phyloP scores from a whole-genome alignment of 164 flowering plant genomes.

The Vitis cinerea region DNA sequence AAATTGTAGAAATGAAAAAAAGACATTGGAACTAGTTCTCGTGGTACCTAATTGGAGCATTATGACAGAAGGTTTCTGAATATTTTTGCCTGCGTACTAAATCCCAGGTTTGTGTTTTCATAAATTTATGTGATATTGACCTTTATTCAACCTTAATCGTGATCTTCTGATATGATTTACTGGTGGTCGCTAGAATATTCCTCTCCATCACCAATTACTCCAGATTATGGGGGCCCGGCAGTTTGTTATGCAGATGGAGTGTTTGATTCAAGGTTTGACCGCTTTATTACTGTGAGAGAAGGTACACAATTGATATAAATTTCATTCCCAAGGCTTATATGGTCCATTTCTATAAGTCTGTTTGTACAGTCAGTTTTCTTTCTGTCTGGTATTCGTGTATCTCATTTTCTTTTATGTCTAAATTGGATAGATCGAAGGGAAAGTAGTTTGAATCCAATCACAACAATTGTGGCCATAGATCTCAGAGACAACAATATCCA shows the following conservation, averaged over 20 bases:
- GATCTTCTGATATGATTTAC: background rate
- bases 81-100: no score
- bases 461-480: conserved; percentile 59
- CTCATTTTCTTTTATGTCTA: background rate
- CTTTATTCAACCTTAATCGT: no score
- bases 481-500: conserved; percentile 35
- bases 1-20: no score
- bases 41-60: no score
- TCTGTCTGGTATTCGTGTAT: no score
- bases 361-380: background rate
- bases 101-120: background rate
- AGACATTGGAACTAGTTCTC: no score
- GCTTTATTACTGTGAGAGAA: conserved; percentile 45
- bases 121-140: background rate
- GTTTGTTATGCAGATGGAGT: conserved; percentile 55
- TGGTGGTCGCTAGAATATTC: conserved; percentile 21
- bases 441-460: conserved; percentile 57
- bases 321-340: background rate
- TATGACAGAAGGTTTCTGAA: no score
- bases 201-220: conserved; percentile 40
- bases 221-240: conserved; percentile 42
- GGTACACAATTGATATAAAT: conserved; percentile 19
- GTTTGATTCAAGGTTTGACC: conserved; percentile 43
- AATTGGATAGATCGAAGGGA: conserved; percentile 60
- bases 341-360: background rate